phyloP scores from a whole-genome alignment of 345 rosid genomes.

The Luvunga scandens region DNA sequence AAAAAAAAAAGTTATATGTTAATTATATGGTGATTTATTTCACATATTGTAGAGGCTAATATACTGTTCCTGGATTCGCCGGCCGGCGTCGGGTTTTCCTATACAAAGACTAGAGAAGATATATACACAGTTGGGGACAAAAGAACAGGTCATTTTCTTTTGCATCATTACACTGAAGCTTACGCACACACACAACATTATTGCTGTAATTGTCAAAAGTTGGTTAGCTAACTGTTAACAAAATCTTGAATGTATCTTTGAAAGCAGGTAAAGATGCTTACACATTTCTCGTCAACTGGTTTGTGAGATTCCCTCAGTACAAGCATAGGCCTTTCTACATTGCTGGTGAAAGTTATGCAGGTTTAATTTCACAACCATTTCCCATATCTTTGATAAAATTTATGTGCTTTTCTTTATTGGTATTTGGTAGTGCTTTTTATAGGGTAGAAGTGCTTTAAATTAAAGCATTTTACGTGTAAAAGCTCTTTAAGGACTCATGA shows the following conservation, averaged over 20 bases:
- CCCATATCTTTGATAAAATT: not conserved
- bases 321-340: conserved; percentile 67
- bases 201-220: conserved; percentile 14
- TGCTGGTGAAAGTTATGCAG: conserved; percentile 97
- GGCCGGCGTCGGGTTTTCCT: conserved; percentile 89
- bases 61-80: conserved; percentile 85
- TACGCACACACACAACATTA: not conserved
- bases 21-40: not conserved
- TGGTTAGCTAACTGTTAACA: conserved; percentile 15
- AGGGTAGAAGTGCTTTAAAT: not conserved
- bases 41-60: conserved; percentile 56
- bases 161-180: not conserved
- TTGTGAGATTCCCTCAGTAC: conserved; percentile 71
- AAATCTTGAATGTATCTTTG: conserved; percentile 1
- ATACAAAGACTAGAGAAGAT: conserved; percentile 63
- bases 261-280: conserved; percentile 67
- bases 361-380: conserved; percentile 22
- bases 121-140: conserved; percentile 59
- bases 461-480: not conserved
- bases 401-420: not conserved
- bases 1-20: not conserved
- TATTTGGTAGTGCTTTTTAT: not conserved
- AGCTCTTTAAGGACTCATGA: not conserved
- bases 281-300: conserved; percentile 61
- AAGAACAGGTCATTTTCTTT: conserved; percentile 53